Conservation (phyloP, 2,329 filamentous ascomycete species). For the Claviceps sorghi region DNA sequence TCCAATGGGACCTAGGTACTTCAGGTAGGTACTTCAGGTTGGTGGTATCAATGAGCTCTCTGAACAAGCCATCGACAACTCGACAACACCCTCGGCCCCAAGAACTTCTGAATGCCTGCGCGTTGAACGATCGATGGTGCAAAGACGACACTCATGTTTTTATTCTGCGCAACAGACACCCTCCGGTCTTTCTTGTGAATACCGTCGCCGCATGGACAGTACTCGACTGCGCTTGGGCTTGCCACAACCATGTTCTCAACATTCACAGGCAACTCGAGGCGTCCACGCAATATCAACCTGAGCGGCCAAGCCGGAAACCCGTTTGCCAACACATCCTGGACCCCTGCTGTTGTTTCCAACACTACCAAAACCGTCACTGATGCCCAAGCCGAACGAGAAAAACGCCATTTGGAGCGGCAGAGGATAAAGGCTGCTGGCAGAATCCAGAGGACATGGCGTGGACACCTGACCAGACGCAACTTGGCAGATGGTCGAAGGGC, state of each 20-base stretch:
- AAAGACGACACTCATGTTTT: background rate
- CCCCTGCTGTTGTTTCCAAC: constrained; percentile 41
- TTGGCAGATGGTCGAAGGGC: constrained; percentile 43
- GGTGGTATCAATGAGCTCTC: background rate
- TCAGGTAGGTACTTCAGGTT: background rate
- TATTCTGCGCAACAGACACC: background rate
- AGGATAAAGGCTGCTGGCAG: constrained; percentile 56
- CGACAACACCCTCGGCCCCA: background rate
- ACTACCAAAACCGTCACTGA: constrained; percentile 67
- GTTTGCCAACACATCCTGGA: constrained; percentile 51
- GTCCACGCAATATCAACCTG: constrained; percentile 83
- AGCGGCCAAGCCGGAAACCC: constrained; percentile 73
- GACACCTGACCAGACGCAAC: constrained; percentile 46
- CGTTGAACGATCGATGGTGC: background rate
- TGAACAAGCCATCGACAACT: background rate
- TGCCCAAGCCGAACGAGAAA: constrained; percentile 72
- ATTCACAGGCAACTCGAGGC: constrained; percentile 77
- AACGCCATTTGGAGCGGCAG: constrained; percentile 68
- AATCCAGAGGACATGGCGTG: constrained; percentile 74
- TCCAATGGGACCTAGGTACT: too few species aligned
- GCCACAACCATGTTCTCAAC: constrained; percentile 61
- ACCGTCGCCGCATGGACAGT: background rate
- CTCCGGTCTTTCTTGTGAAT: background rate
- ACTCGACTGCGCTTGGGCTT: background rate
- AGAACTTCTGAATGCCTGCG: background rate